These are phyloP conservation scores for Mortierella antarctica DNA, from an alignment of 192 early-diverging fungal genomes.

Conservation along the genomic window DNA sequence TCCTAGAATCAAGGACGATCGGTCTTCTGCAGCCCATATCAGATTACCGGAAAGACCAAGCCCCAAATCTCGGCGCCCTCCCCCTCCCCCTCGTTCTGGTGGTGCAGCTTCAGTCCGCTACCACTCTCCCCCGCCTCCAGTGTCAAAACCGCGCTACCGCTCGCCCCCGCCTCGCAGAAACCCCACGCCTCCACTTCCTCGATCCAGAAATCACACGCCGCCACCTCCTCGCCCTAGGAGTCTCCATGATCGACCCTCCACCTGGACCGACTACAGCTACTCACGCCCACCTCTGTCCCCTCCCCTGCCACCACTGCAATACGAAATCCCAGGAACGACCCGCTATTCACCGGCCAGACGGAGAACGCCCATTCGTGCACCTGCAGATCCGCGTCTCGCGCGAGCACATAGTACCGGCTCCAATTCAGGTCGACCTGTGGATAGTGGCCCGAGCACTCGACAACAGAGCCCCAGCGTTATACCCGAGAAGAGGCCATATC, in stretches of 20 bases:
- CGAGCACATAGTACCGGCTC: not conserved
- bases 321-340: not conserved
- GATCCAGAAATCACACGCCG: not conserved
- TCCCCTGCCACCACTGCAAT: slow-evolving; percentile 1
- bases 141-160: not conserved
- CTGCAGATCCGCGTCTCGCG: slow-evolving; percentile 1
- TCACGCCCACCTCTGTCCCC: not conserved
- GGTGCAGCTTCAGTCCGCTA: no score
- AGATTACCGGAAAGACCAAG: no score
- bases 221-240: not conserved
- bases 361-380: not conserved
- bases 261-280: not conserved
- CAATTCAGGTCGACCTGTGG: no score
- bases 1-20: no score
- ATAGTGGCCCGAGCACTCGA: no score
- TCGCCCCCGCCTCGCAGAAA: not conserved
- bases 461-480: no score
- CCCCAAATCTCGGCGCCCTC: no score
- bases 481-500: no score
- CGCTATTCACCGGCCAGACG: not conserved
- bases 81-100: no score
- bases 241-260: not conserved
- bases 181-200: not conserved
- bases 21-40: no score
- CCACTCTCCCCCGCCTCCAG: not conserved